Evolutionary conservation across 768 basidiomycete genomes (phyloP).

Genomic region (Tylopilus sp.): DNA sequence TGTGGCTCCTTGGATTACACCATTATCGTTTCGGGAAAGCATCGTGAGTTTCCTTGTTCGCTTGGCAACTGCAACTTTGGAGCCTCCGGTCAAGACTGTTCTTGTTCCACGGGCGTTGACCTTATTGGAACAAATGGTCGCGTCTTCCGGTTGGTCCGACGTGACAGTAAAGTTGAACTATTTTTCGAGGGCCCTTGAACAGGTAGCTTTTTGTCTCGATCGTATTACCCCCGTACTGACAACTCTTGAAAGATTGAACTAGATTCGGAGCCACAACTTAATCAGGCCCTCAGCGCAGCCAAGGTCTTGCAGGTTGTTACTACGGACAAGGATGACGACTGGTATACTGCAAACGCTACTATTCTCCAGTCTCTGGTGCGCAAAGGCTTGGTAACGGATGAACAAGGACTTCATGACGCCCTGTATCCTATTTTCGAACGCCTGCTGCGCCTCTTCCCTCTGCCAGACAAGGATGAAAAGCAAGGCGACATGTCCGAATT

Average conservation of each 20-base stretch:
- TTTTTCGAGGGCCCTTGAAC: constrained; percentile 81
- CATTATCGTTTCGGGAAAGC: constrained; percentile 77
- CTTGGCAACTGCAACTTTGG: constrained; percentile 66
- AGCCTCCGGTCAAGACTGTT: constrained; percentile 37
- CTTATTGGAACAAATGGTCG: constrained; percentile 74
- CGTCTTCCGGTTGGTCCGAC: constrained; percentile 83
- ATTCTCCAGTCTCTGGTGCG: constrained; percentile 81
- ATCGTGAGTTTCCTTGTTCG: constrained; percentile 97
- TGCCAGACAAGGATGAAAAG: constrained; percentile 77
- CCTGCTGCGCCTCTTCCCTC: constrained; percentile 70
- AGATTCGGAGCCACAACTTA: constrained; percentile 57
- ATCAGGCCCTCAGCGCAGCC: constrained; percentile 73
- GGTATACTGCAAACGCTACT: constrained; percentile 71
- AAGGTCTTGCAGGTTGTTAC: constrained; percentile 87
- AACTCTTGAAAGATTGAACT: constrained; percentile 59
- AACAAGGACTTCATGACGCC: constrained; percentile 74
- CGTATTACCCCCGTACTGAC: background rate
- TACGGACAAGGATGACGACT: constrained; percentile 75
- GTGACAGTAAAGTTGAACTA: constrained; percentile 89
- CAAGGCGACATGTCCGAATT: constrained; percentile 69
- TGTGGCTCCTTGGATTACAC: constrained; percentile 62
- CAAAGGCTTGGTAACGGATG: constrained; percentile 82
- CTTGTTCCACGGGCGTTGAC: constrained; percentile 62
- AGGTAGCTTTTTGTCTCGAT: constrained; percentile 40
- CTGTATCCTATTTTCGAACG: constrained; percentile 81